phyloP scores from a whole-genome alignment of 306 rosid genomes.

The Corylus americana region DNA sequence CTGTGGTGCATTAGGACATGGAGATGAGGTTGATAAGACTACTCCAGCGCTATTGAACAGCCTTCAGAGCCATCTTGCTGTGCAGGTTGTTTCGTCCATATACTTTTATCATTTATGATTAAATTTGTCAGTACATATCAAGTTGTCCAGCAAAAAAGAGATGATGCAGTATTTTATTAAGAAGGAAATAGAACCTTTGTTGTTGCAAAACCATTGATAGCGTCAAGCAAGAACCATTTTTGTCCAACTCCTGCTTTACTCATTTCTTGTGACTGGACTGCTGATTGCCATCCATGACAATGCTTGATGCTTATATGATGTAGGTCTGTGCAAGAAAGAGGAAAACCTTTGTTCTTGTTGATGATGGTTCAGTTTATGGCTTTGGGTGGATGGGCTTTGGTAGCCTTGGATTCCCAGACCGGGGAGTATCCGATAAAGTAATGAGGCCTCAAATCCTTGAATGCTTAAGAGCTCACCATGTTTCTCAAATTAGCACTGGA shows the following conservation, averaged over 20 bases:
- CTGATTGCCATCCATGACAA: neutral
- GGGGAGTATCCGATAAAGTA: conserved; percentile 72
- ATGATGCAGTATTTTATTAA: neutral
- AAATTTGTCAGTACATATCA: neutral
- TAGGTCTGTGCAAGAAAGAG: conserved; percentile 92
- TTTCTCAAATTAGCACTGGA: conserved; percentile 90
- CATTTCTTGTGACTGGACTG: neutral
- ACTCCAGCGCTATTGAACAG: conserved; percentile 62
- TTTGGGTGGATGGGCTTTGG: conserved; percentile 94
- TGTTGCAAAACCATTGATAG: neutral
- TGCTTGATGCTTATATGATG: conserved; percentile 20
- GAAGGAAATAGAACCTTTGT: neutral
- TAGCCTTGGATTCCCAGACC: conserved; percentile 87
- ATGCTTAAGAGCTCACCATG: conserved; percentile 66
- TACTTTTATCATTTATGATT: neutral
- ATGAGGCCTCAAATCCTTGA: conserved; percentile 63
- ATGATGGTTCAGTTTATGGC: conserved; percentile 73
- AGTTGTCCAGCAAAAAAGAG: neutral
- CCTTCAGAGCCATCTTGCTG: conserved; percentile 67
- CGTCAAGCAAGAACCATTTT: neutral
- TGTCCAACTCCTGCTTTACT: neutral
- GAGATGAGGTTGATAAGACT: conserved; percentile 89
- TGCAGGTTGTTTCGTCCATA: conserved; percentile 60
- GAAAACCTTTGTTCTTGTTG: conserved; percentile 80
- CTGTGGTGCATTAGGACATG: conserved; percentile 97